Base-by-base conservation (phyloP, 2,329 filamentous ascomycete genomes). In the Xenosphaeropsis pyriputrescens region DNA sequence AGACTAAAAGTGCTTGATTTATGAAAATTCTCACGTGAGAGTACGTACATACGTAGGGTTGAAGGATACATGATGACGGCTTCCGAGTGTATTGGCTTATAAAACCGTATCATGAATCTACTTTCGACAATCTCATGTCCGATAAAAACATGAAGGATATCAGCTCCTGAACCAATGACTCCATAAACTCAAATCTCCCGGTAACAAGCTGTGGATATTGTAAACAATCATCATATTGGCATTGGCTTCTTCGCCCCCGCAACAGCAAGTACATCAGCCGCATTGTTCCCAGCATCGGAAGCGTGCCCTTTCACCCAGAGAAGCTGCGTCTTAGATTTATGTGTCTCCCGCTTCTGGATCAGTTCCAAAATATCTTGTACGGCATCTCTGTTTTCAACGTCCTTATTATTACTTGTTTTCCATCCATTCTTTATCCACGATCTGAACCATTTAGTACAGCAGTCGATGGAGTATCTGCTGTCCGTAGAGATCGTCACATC, bases 221-320 rank as follows among this genome's bases (percentile, higher is more conserved):
- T 26, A 26, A 26, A 3, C 4, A 26, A 26, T 6, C 22, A 26
- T 26, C 8, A 26, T 6, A 9, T 26, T 26, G 22, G 22, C 22
- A 26, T 32, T 32, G 31, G 5, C 33, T 7, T 19, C 30, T 22
- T n/a, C 19, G 81, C 78, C 1, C 77, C 81, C 39, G 65, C 63
- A 26, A 85, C 79, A 1, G 88, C 88, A 43, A 95, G 62, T 42
- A 57, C 58, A 63, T 96, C 89, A 1, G 91, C 91, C 11, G 75
- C 81, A 33, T 75, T 66, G 51, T 96, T 96, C 2, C 89, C 88
- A 3, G 62, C 57, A 46, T 85, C 67, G 33, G 67, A 66, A 18
- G 68, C 69, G 55, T 98, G 91, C 0, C 86, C 91, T 59, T 93
- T 94, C 34, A 95, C 76, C 88, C 88, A 96, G 44, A 77, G 69